These are phyloP conservation scores for Eruca vesicaria DNA, from an alignment of 441 rosid species.

Conservation along the genomic window DNA sequence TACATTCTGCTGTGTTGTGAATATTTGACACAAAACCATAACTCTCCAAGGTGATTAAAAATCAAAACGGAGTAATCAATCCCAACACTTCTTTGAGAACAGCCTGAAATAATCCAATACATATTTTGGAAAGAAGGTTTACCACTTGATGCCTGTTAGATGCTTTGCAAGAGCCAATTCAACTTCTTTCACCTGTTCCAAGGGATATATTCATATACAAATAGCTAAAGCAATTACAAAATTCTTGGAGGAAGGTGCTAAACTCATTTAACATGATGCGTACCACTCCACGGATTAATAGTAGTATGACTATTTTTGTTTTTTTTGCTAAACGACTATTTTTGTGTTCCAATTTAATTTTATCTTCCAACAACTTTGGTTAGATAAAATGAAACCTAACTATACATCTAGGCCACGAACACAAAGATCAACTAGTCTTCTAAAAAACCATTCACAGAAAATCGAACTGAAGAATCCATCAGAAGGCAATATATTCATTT, in stretches of 20 bases:
- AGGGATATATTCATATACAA: not conserved
- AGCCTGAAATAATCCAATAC: not conserved
- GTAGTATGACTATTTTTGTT: too few species aligned
- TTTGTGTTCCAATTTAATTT: not conserved
- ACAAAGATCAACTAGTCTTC: not conserved
- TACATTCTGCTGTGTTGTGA: constrained; percentile 50
- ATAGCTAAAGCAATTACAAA: not conserved
- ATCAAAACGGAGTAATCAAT: constrained; percentile 37
- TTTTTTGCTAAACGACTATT: too few species aligned
- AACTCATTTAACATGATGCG: constrained; percentile 9
- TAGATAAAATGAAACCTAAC: not conserved
- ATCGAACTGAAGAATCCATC: too few species aligned
- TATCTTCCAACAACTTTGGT: constrained; percentile 10
- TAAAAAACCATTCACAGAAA: not conserved
- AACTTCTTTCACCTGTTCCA: constrained; percentile 86
- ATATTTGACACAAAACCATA: constrained; percentile 43
- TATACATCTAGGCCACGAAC: not conserved
- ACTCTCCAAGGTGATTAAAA: constrained; percentile 58
- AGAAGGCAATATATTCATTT: too few species aligned
- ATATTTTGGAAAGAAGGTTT: too few species aligned
- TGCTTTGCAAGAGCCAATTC: constrained; percentile 84
- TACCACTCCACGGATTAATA: constrained; percentile 91
- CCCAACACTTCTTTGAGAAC: not conserved
- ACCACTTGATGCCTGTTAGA: constrained; percentile 68
- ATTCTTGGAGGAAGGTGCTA: too few species aligned